Evolutionary conservation across 108 stramenopile species (phyloP).

Genomic region (Pseudonitzschia delicatissima): DNA sequence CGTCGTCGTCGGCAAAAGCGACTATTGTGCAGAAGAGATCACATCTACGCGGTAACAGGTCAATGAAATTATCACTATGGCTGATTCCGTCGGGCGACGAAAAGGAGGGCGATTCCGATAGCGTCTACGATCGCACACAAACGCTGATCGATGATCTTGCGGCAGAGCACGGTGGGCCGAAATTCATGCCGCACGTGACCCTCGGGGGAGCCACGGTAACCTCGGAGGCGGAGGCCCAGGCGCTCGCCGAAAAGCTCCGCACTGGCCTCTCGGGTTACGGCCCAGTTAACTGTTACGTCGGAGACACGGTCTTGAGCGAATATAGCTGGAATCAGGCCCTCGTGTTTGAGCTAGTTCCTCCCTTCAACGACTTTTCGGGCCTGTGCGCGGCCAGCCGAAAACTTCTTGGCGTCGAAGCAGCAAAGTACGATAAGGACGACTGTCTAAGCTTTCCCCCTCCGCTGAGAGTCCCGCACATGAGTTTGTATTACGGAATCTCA

Average conservation of each 20-base stretch:
- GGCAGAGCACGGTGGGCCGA: neutral
- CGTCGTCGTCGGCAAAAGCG: too few species aligned
- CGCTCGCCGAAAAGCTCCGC: neutral
- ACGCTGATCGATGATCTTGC: conserved; percentile 5
- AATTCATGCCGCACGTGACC: neutral
- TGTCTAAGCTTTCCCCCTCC: conserved; percentile 2
- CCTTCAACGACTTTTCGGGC: neutral
- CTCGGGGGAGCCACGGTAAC: neutral
- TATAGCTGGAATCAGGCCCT: neutral
- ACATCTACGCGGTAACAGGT: too few species aligned
- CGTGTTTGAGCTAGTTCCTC: neutral
- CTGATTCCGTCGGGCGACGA: neutral
- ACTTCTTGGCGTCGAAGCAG: neutral
- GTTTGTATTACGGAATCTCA: conserved; percentile 2
- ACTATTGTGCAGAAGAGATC: too few species aligned
- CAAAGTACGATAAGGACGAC: neutral
- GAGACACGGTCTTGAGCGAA: neutral
- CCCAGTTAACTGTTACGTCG: neutral
- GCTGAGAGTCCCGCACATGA: conserved; percentile 1
- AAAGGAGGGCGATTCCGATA: too few species aligned
- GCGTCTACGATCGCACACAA: neutral
- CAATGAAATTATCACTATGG: conserved; percentile 12
- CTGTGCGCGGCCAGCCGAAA: neutral
- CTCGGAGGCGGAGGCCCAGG: neutral
- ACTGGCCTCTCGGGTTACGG: neutral